Percentiles rank a stretch among this genome's conserved stretches.
Evolutionary conservation across 1,284 basidiomycete genomes (phyloP).

Genomic region (Boletellus deceptivus): DNA sequence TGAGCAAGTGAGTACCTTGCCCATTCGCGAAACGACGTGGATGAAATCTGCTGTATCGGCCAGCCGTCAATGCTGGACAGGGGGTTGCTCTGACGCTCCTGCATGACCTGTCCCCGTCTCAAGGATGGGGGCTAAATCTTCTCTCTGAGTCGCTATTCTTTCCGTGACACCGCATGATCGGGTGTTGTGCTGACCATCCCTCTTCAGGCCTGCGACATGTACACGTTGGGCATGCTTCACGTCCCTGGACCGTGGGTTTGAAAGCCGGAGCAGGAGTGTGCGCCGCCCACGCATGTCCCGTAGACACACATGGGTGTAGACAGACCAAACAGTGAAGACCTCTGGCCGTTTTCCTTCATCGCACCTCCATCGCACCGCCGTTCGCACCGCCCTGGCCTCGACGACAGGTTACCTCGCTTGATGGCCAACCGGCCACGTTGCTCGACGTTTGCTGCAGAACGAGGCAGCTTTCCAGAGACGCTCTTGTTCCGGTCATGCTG

Average conservation of each 20-base stretch:
- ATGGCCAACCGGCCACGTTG: slow-evolving; percentile 17
- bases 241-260: neutral
- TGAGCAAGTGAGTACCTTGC: slow-evolving; percentile 13
- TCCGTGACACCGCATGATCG: neutral
- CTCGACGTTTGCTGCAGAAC: slow-evolving; percentile 6
- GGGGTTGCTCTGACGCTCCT: slow-evolving; percentile 30
- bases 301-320: neutral
- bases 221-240: slow-evolving; percentile 4
- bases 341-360: too few relatives aligned
- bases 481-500: slow-evolving; percentile 15
- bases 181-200: slow-evolving; percentile 14
- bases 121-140: slow-evolving; percentile 25
- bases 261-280: neutral
- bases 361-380: neutral
- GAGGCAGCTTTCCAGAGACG: slow-evolving; percentile 3
- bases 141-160: slow-evolving; percentile 30
- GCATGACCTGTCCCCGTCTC: slow-evolving; percentile 19
- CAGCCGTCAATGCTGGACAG: slow-evolving; percentile 14
- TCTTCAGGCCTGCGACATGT: neutral
- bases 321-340: too few relatives aligned
- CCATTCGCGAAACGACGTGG: slow-evolving; percentile 2
- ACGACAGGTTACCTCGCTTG: neutral
- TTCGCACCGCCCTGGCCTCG: slow-evolving; percentile 4
- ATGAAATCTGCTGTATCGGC: slow-evolving; percentile 27
- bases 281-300: neutral